Percentiles rank a stretch among this genome's conserved stretches.
phyloP scores from a whole-genome alignment of 2,329 filamentous ascomycete species.

The Fusarium austroafricanum region DNA sequence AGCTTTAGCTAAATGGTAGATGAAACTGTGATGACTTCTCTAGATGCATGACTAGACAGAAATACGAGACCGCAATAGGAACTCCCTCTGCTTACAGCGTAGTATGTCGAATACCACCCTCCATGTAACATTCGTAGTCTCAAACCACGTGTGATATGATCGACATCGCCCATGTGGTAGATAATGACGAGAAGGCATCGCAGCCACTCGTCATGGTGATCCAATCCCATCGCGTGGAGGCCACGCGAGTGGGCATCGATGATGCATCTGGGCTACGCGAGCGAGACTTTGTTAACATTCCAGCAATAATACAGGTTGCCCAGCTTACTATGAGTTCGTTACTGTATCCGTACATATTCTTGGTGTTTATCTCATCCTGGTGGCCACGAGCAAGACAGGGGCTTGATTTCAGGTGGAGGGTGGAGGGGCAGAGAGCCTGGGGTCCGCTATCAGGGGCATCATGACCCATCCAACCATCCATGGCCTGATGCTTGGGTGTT shows the following conservation, averaged over 20 bases:
- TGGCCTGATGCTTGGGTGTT: constrained; percentile 23
- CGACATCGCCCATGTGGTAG: constrained; percentile 17
- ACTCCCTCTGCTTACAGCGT: neutral
- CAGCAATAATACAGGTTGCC: neutral
- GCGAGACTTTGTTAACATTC: neutral
- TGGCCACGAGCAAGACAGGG: neutral
- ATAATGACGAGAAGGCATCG: constrained; percentile 11
- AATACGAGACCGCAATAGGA: neutral
- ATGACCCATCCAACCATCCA: no score
- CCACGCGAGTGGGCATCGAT: constrained; percentile 2
- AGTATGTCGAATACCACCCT: neutral
- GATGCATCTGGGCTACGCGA: constrained; percentile 1
- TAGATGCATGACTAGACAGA: neutral
- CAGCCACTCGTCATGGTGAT: neutral
- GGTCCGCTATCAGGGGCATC: no score
- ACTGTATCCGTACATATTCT: neutral
- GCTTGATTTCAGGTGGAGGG: neutral
- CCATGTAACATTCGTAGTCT: neutral
- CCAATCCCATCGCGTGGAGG: constrained; percentile 6
- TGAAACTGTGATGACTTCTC: neutral
- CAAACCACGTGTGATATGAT: constrained; percentile 31
- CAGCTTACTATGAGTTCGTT: no score
- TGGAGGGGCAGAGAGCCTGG: neutral
- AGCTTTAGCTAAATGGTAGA: neutral
- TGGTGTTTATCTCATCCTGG: constrained; percentile 13